A percentile compares a stretch with the other conserved stretches of the same genome.
phyloP scores from a whole-genome alignment of 192 early-diverging fungal species.

The Podila minutissima region DNA sequence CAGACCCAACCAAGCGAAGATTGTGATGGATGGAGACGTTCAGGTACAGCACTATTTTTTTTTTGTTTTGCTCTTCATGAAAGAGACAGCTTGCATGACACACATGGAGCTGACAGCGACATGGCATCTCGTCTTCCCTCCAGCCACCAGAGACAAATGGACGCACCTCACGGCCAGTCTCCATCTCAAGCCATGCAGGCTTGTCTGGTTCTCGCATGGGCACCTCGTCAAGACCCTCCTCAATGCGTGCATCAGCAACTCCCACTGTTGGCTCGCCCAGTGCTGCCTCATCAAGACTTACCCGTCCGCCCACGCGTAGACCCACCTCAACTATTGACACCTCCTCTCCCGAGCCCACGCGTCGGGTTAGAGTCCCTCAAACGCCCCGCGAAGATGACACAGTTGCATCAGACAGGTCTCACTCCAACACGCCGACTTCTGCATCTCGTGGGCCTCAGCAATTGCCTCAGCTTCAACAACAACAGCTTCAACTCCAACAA shows the following conservation, averaged over 20 bases:
- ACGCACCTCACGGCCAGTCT: conserved; percentile 15
- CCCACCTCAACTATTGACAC: conserved; percentile 3
- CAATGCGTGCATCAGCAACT: background rate
- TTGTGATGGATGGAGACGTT: conserved; percentile 8
- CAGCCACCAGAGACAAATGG: background rate
- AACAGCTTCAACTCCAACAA: conserved; percentile 5
- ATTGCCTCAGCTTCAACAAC: conserved; percentile 22
- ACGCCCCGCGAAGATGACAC: conserved; percentile 19
- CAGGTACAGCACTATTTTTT: background rate
- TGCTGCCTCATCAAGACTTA: conserved; percentile 12
- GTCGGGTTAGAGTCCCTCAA: conserved; percentile 22
- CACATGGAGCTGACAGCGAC: no score
- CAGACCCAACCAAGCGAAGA: conserved; percentile 67
- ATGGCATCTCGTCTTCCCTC: background rate
- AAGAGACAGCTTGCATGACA: no score
- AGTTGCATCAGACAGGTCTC: conserved; percentile 1
- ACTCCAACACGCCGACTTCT: conserved; percentile 8
- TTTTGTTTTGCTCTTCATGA: no score
- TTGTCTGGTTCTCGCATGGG: conserved; percentile 1
- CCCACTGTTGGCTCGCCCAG: conserved; percentile 6
- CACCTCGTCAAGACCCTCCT: conserved; percentile 7
- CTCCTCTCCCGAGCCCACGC: conserved; percentile 13
- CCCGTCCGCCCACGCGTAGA: conserved; percentile 19
- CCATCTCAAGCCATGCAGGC: conserved; percentile 4
- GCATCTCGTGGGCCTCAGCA: background rate